Evolutionary conservation across 2,329 filamentous ascomycete species (phyloP).

Genomic region (Calonectria ilicicola): DNA sequence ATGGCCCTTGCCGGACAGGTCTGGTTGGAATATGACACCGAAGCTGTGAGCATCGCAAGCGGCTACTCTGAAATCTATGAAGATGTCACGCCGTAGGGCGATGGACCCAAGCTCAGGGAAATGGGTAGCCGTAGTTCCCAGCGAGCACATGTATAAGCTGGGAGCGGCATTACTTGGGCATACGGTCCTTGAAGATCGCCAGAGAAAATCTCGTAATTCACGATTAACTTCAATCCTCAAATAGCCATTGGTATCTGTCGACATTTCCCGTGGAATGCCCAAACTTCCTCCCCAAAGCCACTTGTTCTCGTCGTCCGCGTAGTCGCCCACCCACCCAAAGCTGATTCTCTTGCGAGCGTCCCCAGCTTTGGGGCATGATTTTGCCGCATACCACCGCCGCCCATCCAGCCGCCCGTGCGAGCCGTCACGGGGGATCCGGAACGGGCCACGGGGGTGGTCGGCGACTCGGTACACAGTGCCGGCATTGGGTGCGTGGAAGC

Average conservation of each 20-base stretch:
- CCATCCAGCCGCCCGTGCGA: conserved; percentile 50
- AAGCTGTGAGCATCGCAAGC: conserved; percentile 44
- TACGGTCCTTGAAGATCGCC: conserved; percentile 29
- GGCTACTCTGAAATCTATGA: conserved; percentile 40
- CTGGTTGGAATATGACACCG: conserved; percentile 44
- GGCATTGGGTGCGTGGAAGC: conserved; percentile 49
- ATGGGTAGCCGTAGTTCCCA: conserved; percentile 39
- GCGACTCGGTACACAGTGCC: conserved; percentile 51
- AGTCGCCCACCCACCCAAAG: conserved; percentile 52
- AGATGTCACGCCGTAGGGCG: conserved; percentile 32
- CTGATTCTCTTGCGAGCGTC: conserved; percentile 44
- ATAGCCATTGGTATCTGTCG: conserved; percentile 40
- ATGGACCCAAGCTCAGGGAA: conserved; percentile 39
- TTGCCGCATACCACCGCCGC: conserved; percentile 52
- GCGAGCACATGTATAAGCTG: conserved; percentile 40
- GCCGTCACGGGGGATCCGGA: conserved; percentile 49
- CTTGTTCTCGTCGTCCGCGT: conserved; percentile 47
- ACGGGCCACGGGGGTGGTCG: conserved; percentile 49
- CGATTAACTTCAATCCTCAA: conserved; percentile 41
- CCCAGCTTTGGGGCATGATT: conserved; percentile 47
- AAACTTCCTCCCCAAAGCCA: conserved; percentile 54
- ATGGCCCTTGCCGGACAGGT: conserved; percentile 41
- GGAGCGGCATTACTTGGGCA: conserved; percentile 38
- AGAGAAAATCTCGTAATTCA: conserved; percentile 36
- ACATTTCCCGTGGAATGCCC: conserved; percentile 46